Evolutionary conservation across 2,329 filamentous ascomycete species (phyloP), one percentile per base, ranked within the genome.

Genomic region (Lachnellula subtilissima): DNA sequence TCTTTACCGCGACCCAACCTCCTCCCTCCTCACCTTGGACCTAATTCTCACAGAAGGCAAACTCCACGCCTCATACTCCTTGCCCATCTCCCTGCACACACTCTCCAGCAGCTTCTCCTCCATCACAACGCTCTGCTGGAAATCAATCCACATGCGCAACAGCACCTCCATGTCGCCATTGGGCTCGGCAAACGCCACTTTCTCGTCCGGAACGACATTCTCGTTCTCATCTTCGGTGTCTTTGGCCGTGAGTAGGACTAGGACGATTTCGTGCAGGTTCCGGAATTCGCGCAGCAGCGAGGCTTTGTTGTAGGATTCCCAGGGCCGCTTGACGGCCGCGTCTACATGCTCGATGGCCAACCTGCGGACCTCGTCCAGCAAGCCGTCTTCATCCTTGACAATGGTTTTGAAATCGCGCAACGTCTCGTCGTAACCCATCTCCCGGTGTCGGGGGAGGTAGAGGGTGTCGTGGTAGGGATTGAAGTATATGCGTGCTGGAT

Each of bases 271-370:
- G 25, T 65, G 56, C 5, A 70, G 47, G 0, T 69, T 64, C 2
- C 69, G 70, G 49, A 77, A 78, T 52, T 71, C 72, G 47, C 74
- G 67, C 52, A 79, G 70, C 43, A 79, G 64, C 23, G 71, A 70
- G 35, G 76, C 75, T 67, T 79, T 79, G 68, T 76, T 78, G 68
- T 78, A 79, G 11, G 73, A 74, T 68, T 79, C 77, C 77, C 77
- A 79, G 15, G 76, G 76, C 37, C 75, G 68, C 49, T 76, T 73
- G 51, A 77, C 70, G 36, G 73, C 68, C 15, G 72, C 67, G 28
- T 70, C 70, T 36, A 79, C 75, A 54, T 78, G 73, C 63, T 79
- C 77, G 48, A 79, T 70, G 2, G 76, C 77, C 6, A 79, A 67
- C 36, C 71, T 69, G 45, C 65, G 65, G 12, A 77, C 68, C 40